phyloP scores from a whole-genome alignment of 2,329 filamentous ascomycete genomes.

The Sporothrix curviconia region DNA sequence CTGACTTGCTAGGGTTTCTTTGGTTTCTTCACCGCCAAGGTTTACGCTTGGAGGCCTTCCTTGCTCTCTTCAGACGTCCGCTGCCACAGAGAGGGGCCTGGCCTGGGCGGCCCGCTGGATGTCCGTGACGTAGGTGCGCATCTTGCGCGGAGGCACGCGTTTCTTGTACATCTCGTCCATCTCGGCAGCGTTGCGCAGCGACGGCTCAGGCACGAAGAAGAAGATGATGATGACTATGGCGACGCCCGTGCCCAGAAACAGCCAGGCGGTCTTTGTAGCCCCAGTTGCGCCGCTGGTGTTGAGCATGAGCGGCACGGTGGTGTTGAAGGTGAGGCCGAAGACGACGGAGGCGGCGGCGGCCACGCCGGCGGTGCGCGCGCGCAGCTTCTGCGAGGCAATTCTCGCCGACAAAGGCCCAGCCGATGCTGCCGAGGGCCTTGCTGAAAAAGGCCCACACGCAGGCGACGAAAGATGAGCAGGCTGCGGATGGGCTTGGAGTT shows the following conservation, averaged over 20 bases:
- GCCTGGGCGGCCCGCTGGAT: conserved; percentile 5
- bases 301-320: conserved; percentile 20
- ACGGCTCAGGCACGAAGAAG: conserved; percentile 21
- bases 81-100: too few relatives aligned
- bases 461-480: conserved; percentile 19
- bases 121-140: conserved; percentile 19
- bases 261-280: conserved; percentile 22
- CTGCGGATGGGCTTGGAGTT: conserved; percentile 16
- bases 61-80: too few relatives aligned
- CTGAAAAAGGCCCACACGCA: conserved; percentile 21
- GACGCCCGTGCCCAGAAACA: conserved; percentile 19
- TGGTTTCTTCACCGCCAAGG: too few relatives aligned
- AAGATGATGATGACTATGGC: conserved; percentile 17
- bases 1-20: too few relatives aligned
- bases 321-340: conserved; percentile 22
- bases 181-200: conserved; percentile 22
- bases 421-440: conserved; percentile 13
- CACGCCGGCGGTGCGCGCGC: conserved; percentile 20
- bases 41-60: too few relatives aligned
- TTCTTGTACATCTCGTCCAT: conserved; percentile 23
- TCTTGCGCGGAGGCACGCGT: conserved; percentile 19
- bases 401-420: conserved; percentile 23
- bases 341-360: conserved; percentile 20
- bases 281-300: conserved; percentile 20
- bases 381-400: conserved; percentile 22